A percentile compares a stretch with the other conserved stretches of the same genome.
These are phyloP conservation scores for Claviceps cyperi DNA, from an alignment of 2,329 filamentous ascomycete genomes.

Conservation along the genomic window DNA sequence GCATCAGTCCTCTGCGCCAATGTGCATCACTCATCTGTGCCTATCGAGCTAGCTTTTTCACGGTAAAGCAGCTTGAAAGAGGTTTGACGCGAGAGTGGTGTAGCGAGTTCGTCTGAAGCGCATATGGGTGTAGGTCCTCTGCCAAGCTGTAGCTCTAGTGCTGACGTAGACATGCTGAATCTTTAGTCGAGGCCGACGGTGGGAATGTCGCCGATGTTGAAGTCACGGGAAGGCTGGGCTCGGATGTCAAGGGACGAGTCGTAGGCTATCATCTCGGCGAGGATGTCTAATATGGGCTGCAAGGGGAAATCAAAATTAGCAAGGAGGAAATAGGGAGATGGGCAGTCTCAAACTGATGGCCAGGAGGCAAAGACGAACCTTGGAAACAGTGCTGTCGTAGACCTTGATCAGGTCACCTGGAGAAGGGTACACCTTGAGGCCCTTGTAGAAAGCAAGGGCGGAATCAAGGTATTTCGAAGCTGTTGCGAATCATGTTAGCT, in stretches of 20 bases:
- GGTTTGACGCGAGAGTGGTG: background rate
- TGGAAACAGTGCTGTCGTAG: constrained; percentile 96
- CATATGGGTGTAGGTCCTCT: background rate
- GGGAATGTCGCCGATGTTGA: constrained; percentile 34
- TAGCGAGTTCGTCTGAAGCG: background rate
- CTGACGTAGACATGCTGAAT: background rate
- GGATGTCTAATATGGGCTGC: constrained; percentile 80
- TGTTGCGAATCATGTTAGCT: constrained; percentile 17
- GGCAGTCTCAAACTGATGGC: background rate
- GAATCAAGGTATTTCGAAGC: constrained; percentile 63
- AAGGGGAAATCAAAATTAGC: background rate
- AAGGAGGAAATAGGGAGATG: background rate
- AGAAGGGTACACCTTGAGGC: constrained; percentile 93
- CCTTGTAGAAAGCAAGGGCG: constrained; percentile 93
- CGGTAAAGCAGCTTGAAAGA: background rate
- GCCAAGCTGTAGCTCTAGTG: background rate
- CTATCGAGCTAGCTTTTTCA: background rate
- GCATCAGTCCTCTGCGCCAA: background rate
- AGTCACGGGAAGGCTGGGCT: constrained; percentile 20
- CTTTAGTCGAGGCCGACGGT: constrained; percentile 39
- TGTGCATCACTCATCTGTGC: background rate
- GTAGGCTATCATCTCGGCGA: constrained; percentile 95
- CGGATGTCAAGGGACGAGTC: constrained; percentile 59
- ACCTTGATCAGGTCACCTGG: constrained; percentile 87
- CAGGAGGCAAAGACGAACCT: constrained; percentile 39